A percentile compares a stretch with the other conserved stretches of the same genome.
phyloP scores from a whole-genome alignment of 176 grass and related monocot genomes.

The Juncus effusus region DNA sequence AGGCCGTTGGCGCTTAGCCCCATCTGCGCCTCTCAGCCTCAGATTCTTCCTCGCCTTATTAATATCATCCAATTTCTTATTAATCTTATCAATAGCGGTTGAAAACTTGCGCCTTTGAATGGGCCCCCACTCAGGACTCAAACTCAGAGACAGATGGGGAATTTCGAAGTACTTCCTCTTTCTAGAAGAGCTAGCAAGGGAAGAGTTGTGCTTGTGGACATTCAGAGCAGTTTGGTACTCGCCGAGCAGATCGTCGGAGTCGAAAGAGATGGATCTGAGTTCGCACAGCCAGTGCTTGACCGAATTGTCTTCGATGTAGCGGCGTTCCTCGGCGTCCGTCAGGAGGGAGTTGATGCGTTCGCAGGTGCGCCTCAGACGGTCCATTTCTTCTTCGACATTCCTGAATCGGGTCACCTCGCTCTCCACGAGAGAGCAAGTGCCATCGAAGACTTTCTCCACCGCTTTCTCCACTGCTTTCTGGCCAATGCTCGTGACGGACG shows the following conservation, averaged over 20 bases:
- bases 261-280: conserved; percentile 34
- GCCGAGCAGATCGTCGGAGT: conserved; percentile 46
- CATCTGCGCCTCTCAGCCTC: conserved; percentile 26
- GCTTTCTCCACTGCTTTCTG: neutral
- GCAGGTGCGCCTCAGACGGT: conserved; percentile 20
- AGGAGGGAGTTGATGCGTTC: conserved; percentile 33
- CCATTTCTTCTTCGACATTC: conserved; percentile 36
- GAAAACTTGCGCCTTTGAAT: conserved; percentile 21
- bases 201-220: conserved; percentile 9
- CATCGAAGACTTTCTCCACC: neutral
- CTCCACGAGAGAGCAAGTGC: neutral
- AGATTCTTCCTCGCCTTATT: neutral
- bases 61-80: conserved; percentile 30
- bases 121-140: conserved; percentile 8
- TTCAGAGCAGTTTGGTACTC: conserved; percentile 20
- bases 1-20: neutral
- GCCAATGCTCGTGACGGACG: too few relatives aligned
- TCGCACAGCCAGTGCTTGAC: conserved; percentile 40
- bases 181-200: neutral
- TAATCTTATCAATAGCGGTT: conserved; percentile 20
- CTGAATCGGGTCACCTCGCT: neutral
- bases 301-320: conserved; percentile 34
- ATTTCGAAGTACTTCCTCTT: conserved; percentile 38
- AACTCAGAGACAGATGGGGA: neutral
- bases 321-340: conserved; percentile 38